Evolutionary conservation across 768 basidiomycete species (phyloP), one percentile per base, ranked within the genome.

Genomic region (Xerocomus potaroensis): DNA sequence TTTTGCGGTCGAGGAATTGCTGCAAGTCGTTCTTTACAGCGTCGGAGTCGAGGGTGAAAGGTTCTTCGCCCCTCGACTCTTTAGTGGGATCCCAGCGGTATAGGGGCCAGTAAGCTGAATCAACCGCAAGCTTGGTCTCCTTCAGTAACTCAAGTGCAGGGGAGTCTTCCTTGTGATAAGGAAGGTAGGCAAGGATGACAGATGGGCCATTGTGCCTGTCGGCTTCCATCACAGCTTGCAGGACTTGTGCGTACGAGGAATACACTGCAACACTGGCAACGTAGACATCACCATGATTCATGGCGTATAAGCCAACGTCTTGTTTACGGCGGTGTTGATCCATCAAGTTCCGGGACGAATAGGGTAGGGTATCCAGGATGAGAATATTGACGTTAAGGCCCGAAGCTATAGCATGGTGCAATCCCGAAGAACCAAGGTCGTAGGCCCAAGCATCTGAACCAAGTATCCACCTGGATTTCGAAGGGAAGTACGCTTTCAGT

Each of bases 381-480:
- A 99, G 87, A 48, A 98, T 80, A 71, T 99, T 99, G 69, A 98
- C 75, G 65, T 98, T 85, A 47, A 93, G 77, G 16, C 85, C 82
- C 6, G 93, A 95, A 16, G 93, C 83, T 45, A 98, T 87, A 58
- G 84, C 83, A 57, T 98, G 96, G 65, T 99, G 95, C 31, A 99
- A 73, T 39, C 95, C 96, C 2, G 92, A 95, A 3, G 91, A 81
- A 33, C 95, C 96, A 33, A 98, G 81, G 67, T 98, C 96, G 64
- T 96, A 91, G 0, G 94, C 87, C 96, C 96, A 98, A 0, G 91
- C 88, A 63, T 99, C 96, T 16, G 94, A 97, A 16, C 95, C 93
- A 56, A 99, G 87, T 66, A 99, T 98, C 96, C 96, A 99, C 48
- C 89, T 77, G 7, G 90, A 92, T 30, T 73, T 73, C 8, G 81